Evolutionary conservation across 306 rosid genomes (phyloP), one percentile per base, ranked within the genome.

Genomic region (Glycine soja): DNA sequence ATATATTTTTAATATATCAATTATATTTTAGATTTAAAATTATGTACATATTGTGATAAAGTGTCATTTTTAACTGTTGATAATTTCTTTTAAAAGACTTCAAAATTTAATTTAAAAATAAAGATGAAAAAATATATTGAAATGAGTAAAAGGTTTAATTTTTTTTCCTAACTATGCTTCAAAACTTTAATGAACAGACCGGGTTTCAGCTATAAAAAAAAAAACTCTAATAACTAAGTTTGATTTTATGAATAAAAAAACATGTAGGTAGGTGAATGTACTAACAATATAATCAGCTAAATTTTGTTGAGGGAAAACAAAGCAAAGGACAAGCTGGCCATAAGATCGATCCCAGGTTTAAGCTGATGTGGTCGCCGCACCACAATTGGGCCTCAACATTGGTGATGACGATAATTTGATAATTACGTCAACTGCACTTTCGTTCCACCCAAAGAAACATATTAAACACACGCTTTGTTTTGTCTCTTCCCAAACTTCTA

Each of bases 381-480:
- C 78, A 72, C 2, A 15, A 48, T 61, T 34, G 80, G 75, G 50
- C 61, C 68, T 64, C 77, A 54, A 67, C 63, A 32, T 75, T 19
- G 82, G 6, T 4, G 61, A 82, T 24, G 46, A 69, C 43, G 50
- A 76, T 40, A 6, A 47, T 6, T 58, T 47, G 40, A 12, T 7
- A 15, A 58, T 81, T 63, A 12, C 8, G 36, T 70, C 18, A 72
- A 78, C 6, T 45, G 32, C 30, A 14, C n/a, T 70, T 53, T 77
- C 83, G 83, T 45, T 78, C 72, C 76, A 46, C 30, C 83, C 83
- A 79, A 77, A 58, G 86, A 24, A 24, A 24, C 30, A 24, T 24
- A 24, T 24, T 24, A 24, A 24, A 24, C 30, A 24, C 30, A 24
- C 30, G 30, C 30, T 24, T 24, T 57, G 40, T 77, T 51, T 67